Percentiles rank a stretch among this genome's conserved stretches.
Evolutionary conservation across 2,329 filamentous ascomycete genomes (phyloP).

Genomic region (Hypomyces rosellus): DNA sequence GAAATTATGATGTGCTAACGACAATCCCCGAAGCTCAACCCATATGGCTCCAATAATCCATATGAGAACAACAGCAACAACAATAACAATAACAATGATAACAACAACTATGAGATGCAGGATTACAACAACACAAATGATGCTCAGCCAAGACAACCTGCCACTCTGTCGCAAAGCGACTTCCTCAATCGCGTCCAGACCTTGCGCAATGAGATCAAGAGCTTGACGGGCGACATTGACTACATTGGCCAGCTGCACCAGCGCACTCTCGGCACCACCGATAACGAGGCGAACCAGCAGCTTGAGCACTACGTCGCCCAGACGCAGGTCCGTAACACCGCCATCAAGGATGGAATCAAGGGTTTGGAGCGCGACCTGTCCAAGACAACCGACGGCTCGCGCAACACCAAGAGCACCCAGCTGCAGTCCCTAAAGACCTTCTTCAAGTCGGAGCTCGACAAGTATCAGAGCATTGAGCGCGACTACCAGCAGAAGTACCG

Average conservation of each 20-base stretch:
- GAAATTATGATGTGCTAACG: background rate
- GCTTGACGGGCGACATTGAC: slow-evolving; percentile 59
- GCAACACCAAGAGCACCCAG: slow-evolving; percentile 63
- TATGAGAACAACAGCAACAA: slow-evolving; percentile 48
- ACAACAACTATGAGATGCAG: slow-evolving; percentile 49
- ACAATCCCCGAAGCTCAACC: slow-evolving; percentile 11
- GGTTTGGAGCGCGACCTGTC: slow-evolving; percentile 64
- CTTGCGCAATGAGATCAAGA: slow-evolving; percentile 61
- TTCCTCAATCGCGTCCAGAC: slow-evolving; percentile 63
- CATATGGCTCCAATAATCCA: slow-evolving; percentile 30
- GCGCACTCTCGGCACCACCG: slow-evolving; percentile 61
- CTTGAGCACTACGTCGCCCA: slow-evolving; percentile 63
- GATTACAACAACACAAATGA: slow-evolving; percentile 34
- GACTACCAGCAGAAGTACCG: slow-evolving; percentile 65
- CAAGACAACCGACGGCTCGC: slow-evolving; percentile 54
- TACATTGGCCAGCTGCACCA: slow-evolving; percentile 65
- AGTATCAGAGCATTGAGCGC: slow-evolving; percentile 65
- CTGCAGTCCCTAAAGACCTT: slow-evolving; percentile 62
- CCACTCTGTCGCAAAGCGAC: slow-evolving; percentile 53
- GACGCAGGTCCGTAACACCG: slow-evolving; percentile 66
- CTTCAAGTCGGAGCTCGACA: slow-evolving; percentile 65
- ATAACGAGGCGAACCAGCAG: slow-evolving; percentile 48
- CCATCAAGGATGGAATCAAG: slow-evolving; percentile 74
- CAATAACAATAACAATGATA: slow-evolving; percentile 19
- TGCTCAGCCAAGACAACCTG: slow-evolving; percentile 22